A percentile compares a stretch with the other conserved stretches of the same genome.
These are phyloP conservation scores for Trichoderma erinaceum DNA, from an alignment of 495 filamentous ascomycete genomes.

Conservation along the genomic window DNA sequence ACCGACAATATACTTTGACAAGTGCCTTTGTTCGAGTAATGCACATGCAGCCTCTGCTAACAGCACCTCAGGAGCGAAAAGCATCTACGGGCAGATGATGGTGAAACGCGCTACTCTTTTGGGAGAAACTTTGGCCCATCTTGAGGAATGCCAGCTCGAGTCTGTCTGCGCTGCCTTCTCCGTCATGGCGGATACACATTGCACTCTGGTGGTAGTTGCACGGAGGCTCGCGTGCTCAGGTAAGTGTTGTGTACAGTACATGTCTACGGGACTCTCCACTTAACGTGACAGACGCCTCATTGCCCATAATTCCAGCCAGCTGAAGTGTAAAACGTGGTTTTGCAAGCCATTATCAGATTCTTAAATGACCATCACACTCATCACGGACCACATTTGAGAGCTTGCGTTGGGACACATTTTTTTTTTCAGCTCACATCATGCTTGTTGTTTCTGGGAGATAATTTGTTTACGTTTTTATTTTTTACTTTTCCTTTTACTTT, in stretches of 20 bases:
- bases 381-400: too few relatives aligned
- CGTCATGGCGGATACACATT: background rate
- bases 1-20: background rate
- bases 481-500: too few relatives aligned
- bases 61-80: background rate
- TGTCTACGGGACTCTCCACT: too few relatives aligned
- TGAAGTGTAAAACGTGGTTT: too few relatives aligned
- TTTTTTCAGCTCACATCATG: too few relatives aligned
- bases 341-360: too few relatives aligned
- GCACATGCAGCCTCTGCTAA: background rate
- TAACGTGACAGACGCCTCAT: too few relatives aligned
- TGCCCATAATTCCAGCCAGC: too few relatives aligned
- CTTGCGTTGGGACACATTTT: too few relatives aligned
- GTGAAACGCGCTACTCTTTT: slow-evolving; percentile 12
- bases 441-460: too few relatives aligned
- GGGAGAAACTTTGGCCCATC: background rate
- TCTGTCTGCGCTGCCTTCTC: background rate
- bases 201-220: background rate
- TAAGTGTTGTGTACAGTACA: background rate
- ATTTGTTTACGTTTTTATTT: too few relatives aligned
- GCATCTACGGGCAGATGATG: background rate
- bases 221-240: background rate
- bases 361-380: too few relatives aligned
- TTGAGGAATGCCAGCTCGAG: background rate
- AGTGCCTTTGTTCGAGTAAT: background rate